These are phyloP conservation scores for Capsicum pubescens DNA, from an alignment of 257 asterid genomes.

Conservation along the genomic window DNA sequence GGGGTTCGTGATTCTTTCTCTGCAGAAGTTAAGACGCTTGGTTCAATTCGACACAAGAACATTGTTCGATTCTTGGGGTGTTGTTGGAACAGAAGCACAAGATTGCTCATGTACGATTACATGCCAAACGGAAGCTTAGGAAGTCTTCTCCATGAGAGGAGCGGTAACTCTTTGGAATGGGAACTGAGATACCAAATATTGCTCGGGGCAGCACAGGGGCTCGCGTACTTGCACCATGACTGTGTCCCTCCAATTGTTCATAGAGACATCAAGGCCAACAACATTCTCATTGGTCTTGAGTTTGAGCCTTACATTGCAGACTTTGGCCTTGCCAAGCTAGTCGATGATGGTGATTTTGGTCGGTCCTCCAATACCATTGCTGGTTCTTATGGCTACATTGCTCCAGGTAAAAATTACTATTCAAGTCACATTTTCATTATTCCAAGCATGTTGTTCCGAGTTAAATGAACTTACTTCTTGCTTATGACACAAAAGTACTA, in stretches of 20 bases:
- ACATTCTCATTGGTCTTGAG: constrained; percentile 55
- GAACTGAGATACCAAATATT: constrained; percentile 48
- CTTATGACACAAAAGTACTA: background rate
- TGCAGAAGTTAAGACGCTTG: constrained; percentile 48
- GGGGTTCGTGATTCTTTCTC: constrained; percentile 52
- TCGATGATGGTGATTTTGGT: constrained; percentile 51
- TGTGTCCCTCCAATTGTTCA: constrained; percentile 60
- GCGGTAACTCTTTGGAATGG: constrained; percentile 49
- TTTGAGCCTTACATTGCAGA: constrained; percentile 59
- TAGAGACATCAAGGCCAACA: constrained; percentile 59
- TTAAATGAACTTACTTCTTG: background rate
- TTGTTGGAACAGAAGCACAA: constrained; percentile 50
- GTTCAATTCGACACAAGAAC: constrained; percentile 57
- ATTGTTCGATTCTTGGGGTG: constrained; percentile 54
- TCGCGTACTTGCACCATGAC: constrained; percentile 55
- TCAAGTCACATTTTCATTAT: background rate
- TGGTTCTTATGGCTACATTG: constrained; percentile 58
- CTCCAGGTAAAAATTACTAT: constrained; percentile 45
- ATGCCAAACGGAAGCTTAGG: constrained; percentile 60
- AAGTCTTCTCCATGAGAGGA: constrained; percentile 52
- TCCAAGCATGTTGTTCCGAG: background rate
- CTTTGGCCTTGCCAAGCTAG: constrained; percentile 58
- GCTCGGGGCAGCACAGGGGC: constrained; percentile 55
- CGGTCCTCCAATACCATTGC: constrained; percentile 54
- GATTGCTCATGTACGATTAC: constrained; percentile 57